Evolutionary conservation across 352 stramenopile species (phyloP).

Genomic region (Phytophthora idaei): DNA sequence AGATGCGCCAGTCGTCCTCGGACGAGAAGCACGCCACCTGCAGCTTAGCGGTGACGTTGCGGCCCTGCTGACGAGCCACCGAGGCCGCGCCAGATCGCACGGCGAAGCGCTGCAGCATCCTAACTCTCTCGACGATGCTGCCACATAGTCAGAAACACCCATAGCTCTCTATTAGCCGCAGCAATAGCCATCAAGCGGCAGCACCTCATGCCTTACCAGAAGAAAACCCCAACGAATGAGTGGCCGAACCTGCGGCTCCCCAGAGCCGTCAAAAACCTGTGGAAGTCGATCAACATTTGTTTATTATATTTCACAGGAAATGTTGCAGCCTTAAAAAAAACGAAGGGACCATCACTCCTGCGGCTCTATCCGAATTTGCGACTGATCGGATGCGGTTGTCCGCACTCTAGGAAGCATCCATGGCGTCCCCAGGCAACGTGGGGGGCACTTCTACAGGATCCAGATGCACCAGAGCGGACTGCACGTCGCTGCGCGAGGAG

Average conservation of each 20-base stretch:
- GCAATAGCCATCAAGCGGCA: background rate
- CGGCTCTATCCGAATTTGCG: constrained; percentile 4
- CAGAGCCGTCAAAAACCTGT: background rate
- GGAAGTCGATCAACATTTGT: background rate
- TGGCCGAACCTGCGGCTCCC: constrained; percentile 35
- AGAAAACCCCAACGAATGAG: constrained; percentile 36
- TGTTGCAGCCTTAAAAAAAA: background rate
- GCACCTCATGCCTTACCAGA: constrained; percentile 15
- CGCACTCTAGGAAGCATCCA: constrained; percentile 16
- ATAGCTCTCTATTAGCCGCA: constrained; percentile 1
- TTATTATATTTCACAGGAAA: background rate
- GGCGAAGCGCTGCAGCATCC: constrained; percentile 73
- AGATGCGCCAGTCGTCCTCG: constrained; percentile 56
- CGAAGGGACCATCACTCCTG: constrained; percentile 22
- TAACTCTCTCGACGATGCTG: constrained; percentile 15
- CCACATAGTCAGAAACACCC: background rate
- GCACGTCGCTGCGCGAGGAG: constrained; percentile 69
- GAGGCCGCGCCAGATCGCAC: constrained; percentile 41
- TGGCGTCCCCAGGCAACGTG: constrained; percentile 21
- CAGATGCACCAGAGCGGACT: constrained; percentile 60
- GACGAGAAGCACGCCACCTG: constrained; percentile 52
- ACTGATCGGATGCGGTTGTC: constrained; percentile 11
- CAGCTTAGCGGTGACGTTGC: constrained; percentile 33
- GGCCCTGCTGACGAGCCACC: constrained; percentile 36
- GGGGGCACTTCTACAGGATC: constrained; percentile 8